A percentile compares a stretch with the other conserved stretches of the same genome.
Evolutionary conservation across 1,284 basidiomycete genomes (phyloP).

Genomic region (Ganoderma lucidum): DNA sequence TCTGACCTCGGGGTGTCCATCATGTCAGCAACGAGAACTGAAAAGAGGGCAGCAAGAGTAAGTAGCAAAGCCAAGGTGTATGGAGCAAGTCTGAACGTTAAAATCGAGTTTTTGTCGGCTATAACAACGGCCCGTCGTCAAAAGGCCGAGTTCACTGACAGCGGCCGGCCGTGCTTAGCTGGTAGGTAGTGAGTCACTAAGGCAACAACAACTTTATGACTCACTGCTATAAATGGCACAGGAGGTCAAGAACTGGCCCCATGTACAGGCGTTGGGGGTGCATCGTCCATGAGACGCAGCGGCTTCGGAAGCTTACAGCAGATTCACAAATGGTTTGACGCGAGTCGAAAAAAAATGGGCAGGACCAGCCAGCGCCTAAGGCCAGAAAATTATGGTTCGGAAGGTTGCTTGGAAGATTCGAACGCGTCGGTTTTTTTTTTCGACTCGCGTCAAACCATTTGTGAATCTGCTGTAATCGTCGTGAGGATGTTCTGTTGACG

Average conservation of each 20-base stretch:
- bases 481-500: slow-evolving; percentile 29
- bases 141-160: not conserved
- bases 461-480: not conserved
- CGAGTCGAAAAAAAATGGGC: too few relatives aligned
- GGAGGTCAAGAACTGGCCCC: not conserved
- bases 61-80: slow-evolving; percentile 6
- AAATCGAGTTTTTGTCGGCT: not conserved
- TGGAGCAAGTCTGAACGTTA: not conserved
- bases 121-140: not conserved
- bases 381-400: too few relatives aligned
- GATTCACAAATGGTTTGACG: too few relatives aligned
- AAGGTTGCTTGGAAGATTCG: too few relatives aligned
- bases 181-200: not conserved
- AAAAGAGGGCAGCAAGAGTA: slow-evolving; percentile 1
- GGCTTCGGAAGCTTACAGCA: not conserved
- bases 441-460: too few relatives aligned
- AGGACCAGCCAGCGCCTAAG: too few relatives aligned
- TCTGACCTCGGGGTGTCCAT: slow-evolving; percentile 34
- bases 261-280: not conserved
- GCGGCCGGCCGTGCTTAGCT: not conserved
- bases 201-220: slow-evolving; percentile 23
- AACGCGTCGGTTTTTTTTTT: too few relatives aligned
- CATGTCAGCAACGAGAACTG: slow-evolving; percentile 22
- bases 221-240: not conserved
- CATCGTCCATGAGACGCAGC: slow-evolving; percentile 18